Base-by-base conservation (phyloP, 2,329 filamentous ascomycete species). In the Botryotinia narcissicola region DNA sequence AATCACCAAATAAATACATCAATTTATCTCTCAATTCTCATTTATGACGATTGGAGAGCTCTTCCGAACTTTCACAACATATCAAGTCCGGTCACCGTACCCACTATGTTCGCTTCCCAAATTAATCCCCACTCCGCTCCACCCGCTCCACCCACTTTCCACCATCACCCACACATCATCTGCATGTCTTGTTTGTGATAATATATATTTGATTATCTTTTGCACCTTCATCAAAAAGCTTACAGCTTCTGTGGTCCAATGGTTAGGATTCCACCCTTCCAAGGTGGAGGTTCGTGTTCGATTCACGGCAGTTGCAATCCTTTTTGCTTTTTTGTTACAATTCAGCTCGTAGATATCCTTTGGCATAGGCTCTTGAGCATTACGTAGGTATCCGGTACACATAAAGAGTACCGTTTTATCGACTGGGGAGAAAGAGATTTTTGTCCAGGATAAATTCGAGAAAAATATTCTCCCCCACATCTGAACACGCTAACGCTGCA, bases 171-270 rank as follows among this genome's bases (percentile, higher is more conserved):
- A 54, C 51, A 32, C 29, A n/a, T 16, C 2, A 12, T 25, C 2
- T 6, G 22, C 7, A 37, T 37, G 0, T 10, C 6, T 18, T 37
- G n/a, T n/a, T 1, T 1, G 3, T 5, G 0, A n/a, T 12, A 7
- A 37, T 54, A 54, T 40, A 40, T 12, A 37, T 14, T 37, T 0
- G 20, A 4, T 6, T 3, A 4, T 25, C 4, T 3, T 1, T 0
- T 0, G 0, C 0, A 1, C 3, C 0, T 5, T 1, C 22, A 57
- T 1, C 48, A 68, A 68, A 1, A 42, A 68, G 2, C 2, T 14
- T 4, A 67, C 3, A 29, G 66, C 66, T 69, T 69, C 66, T 57
- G 40, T 57, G 66, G 66, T 69, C 66, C 66, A 69, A 57, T 69
- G 48, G 66, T 69, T 42, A 57, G 35, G 37, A 69, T 69, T 69